Evolutionary conservation across 192 early-diverging fungal species (phyloP), one percentile per base, ranked within the genome.

Genomic region (Linnemannia hyalina): DNA sequence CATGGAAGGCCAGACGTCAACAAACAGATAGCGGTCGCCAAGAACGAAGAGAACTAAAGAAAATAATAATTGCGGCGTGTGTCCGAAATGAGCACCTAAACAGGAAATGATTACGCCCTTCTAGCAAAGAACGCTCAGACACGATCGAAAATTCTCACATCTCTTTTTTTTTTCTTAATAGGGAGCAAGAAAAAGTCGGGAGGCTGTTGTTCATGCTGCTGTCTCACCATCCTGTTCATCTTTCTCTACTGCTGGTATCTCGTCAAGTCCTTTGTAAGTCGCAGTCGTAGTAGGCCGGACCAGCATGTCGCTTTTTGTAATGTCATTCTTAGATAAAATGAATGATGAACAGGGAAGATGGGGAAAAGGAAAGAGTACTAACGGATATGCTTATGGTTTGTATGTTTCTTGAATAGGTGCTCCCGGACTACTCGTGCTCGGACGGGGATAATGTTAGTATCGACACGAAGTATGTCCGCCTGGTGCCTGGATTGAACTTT

Each of bases 161-260:
- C 72, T 46, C 15, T 32, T 2, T 32, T 13, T 20, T 23, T 0
- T 73, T 36, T 26, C 6, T 70, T 38, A 11, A 70, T 42, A 60
- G 73, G 57, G 29, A 71, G 71, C 41, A 81, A 47, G 52, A 80
- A 71, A 49, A 75, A 18, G 29, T 76, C 26, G 8, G 73, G 80
- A 68, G 57, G 36, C 57, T 81, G 80, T n/a, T 76, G 74, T 71
- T 70, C 63, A 35, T 76, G 80, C 68, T 81, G 80, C 36, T 42
- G 60, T 6, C 29, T 47, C 5, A 22, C 70, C 35, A 32, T 81
- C 26, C 9, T 81, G n/a, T 44, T 76, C 26, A 46, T 81, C 0
- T 35, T 81, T 2, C 4, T 76, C 26, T 65, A 65, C 60, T 75
- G 68, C 29, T 76, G 65, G 44, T 71, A 70, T 36, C 35, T 70